Evolutionary conservation across 495 filamentous ascomycete species (phyloP), one percentile per base, ranked within the genome.

Genomic region (Penicillium simplicissimum): DNA sequence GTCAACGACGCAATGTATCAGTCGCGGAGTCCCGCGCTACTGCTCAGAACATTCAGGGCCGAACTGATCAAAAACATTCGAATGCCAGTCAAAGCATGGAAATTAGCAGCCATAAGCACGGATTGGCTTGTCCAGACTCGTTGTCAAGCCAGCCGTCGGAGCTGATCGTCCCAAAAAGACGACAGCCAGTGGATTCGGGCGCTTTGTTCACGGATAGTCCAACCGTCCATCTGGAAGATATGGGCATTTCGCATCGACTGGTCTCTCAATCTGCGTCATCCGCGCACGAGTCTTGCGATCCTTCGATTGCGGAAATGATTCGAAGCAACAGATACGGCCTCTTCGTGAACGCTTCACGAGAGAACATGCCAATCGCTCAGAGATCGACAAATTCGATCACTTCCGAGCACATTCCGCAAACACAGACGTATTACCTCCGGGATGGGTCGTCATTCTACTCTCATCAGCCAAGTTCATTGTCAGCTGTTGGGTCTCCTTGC

Each of bases 241-340:
- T 79, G 57, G 67, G 71, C 14, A 78, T 78, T 31, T 68, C 76
- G 4, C 63, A 66, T 42, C 55, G 64, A 51, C 65, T 78, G 11
- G 73, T 67, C 3, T 72, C 70, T 9, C 61, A 62, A 13, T 62
- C 64, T 17, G 61, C 67, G 10, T 68, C 69, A 9, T 70, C 75
- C 31, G 62, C 43, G 4, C n/a, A 62, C 9, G 52, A 56, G 14
- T 71, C 75, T n/a, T 54, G 52, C 58, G 69, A 67, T 33, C 60
- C 61, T 11, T 72, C 69, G 8, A 59, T 68, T 11, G 57, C 65
- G 10, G 68, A 70, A 8, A 36, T 69, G 21, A 42, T 63, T 23
- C 60, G 52, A 36, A 38, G 25, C 21, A 68, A 67, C 25, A 67
- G 57, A 45, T 48, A 63, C 17, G 66, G 62, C 8, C 17, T 23